Base-by-base conservation (phyloP, 148 eudicot species). In the Beta vulgaris region DNA sequence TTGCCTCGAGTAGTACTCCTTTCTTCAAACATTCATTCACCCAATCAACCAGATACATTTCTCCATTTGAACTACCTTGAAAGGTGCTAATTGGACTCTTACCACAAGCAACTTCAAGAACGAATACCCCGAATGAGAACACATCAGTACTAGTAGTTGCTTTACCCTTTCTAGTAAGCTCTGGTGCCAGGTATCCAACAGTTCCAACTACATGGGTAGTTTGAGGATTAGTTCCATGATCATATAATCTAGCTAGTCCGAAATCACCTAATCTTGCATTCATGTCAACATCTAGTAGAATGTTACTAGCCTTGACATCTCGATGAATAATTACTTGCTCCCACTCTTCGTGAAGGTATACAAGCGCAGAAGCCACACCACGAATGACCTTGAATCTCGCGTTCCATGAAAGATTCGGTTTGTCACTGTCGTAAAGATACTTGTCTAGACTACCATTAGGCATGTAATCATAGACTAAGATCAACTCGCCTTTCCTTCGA, bases 181-280 rank as follows among this genome's bases (percentile, higher is more conserved):
- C 87, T 3, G 87, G 87, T 11, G 87, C 87, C 19, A 84, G 80
- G 11, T 85, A 85, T 32, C 87, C 87, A 18, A 82, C 71, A 5
- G 87, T 85, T 32, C 87, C 87, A 19, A 82, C 87, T 10, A 85
- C 77, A 68, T 85, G 82, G 13, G 87, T 85, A 0, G 85, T 85
- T 18, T 77, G 81, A 15, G 87, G 85, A 62, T 85, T 80, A 21
- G 81, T 26, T 6, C 87, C 87, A 57, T 82, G 87, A 68, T 85
- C 85, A 21, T 79, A 80, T 44, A 85, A 72, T 39, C 80, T 71
- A 13, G 87, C 83, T 15, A 85, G 76, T 29, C 88, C 85, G 29
- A 85, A 85, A 54, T 85, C 88, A 23, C 88, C 88, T n/a, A 85
- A 73, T n/a, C 85, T 78, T 21, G 84, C 88, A 25, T 77, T 80